phyloP scores from a whole-genome alignment of 1,139 yeast species.

The Saccharomycopsis phalli region DNA sequence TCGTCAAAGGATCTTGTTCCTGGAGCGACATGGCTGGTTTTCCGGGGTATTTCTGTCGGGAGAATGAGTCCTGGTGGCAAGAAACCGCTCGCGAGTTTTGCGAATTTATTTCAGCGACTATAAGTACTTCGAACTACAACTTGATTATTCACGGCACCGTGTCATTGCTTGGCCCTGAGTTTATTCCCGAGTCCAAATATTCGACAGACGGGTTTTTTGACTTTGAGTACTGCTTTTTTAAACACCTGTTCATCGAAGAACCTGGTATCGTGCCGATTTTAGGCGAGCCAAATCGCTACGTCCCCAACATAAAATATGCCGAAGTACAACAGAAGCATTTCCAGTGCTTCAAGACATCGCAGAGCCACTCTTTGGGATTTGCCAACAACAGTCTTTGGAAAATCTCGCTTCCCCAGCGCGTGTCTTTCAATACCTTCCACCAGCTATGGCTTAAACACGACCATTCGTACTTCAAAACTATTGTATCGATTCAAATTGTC shows the following conservation, averaged over 20 bases:
- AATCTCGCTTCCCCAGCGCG: constrained; percentile 24
- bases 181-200: constrained; percentile 1
- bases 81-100: constrained; percentile 30
- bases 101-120: constrained; percentile 25
- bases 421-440: constrained; percentile 11
- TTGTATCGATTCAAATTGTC: constrained; percentile 39
- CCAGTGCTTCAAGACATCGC: constrained; percentile 12
- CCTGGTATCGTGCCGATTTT: not conserved
- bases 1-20: constrained; percentile 34
- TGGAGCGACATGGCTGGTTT: constrained; percentile 27
- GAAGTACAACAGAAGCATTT: constrained; percentile 25
- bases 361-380: constrained; percentile 24
- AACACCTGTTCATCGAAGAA: too few relatives aligned
- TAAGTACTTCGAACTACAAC: constrained; percentile 28
- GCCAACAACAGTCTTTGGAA: constrained; percentile 24
- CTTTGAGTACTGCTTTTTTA: constrained; percentile 29
- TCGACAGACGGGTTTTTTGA: constrained; percentile 29
- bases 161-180: constrained; percentile 2
- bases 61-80: constrained; percentile 33
- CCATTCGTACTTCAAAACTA: constrained; percentile 26
- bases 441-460: constrained; percentile 48
- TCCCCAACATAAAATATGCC: constrained; percentile 21
- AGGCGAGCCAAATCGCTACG: not conserved
- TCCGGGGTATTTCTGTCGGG: constrained; percentile 24
- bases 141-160: constrained; percentile 28